Base-by-base conservation (phyloP, 2,329 filamentous ascomycete genomes). In the Pseudogymnoascus sp. region DNA sequence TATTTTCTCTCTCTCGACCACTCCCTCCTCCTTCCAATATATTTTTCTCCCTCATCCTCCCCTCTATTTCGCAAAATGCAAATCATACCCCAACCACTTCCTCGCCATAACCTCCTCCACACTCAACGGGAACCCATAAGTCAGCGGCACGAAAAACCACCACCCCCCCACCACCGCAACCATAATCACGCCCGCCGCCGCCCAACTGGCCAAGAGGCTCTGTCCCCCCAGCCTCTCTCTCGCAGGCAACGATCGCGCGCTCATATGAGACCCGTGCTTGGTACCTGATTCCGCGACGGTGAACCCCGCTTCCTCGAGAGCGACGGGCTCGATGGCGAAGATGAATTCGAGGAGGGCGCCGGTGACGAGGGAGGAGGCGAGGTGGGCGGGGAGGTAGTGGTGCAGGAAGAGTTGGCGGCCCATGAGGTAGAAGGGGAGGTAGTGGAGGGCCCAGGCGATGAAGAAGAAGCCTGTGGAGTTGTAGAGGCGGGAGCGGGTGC, bases 391-490 rank as follows among this genome's bases (percentile, higher is more conserved):
- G 3, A 99, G 85, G 74, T 99, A 99, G 77, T 99, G 95, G 76
- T 99, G 95, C 69, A 99, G 78, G 86, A 99, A 99, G 68, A 97
- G 87, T 76, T 99, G 93, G 71, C 93, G 92, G 64, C 93, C 93
- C 93, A 99, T 99, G 67, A 97, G 86, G 79, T 87, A 99, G 81
- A 99, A 99, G 62, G 93, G 93, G 76, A 96, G 86, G 80, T 97
- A 99, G 76, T 99, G 95, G 1, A 92, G 93, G 12, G 91, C 92
- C 95, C 95, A 99, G 63, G 92, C 91, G 64, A 99, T 85, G 86
- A 97, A 97, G 81, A 99, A 96, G 84, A 99, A 99, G 23, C 95
- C 95, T 0, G 95, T 97, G 63, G 92, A 97, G 82, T 97, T 97
- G 79, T 99, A 99, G 60, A 99, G 83, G 67, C 93, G 92, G 23